A percentile compares a stretch with the other conserved stretches of the same genome.
These are phyloP conservation scores for Lasiosphaeris hirsuta DNA, from an alignment of 495 filamentous ascomycete genomes.

Conservation along the genomic window DNA sequence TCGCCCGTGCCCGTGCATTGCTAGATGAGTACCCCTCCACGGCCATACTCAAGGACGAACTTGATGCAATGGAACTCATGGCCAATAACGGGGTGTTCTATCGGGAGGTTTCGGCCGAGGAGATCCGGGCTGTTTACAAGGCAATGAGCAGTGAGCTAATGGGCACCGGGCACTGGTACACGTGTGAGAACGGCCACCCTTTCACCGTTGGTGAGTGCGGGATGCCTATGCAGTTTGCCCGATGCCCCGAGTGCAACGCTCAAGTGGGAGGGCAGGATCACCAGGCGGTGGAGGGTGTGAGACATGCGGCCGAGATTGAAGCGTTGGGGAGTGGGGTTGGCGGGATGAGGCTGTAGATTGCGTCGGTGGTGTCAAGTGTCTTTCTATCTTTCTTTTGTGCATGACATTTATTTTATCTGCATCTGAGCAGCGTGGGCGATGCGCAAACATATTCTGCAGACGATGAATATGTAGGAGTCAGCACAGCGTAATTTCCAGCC, in stretches of 20 bases:
- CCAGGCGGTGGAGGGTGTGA: conserved; percentile 41
- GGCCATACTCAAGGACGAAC: background rate
- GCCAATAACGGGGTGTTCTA: conserved; percentile 57
- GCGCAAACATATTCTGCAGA: too few relatives aligned
- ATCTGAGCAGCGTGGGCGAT: too few relatives aligned
- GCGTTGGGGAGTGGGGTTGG: background rate
- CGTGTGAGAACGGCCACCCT: conserved; percentile 33
- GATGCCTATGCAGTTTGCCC: conserved; percentile 58
- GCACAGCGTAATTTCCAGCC: too few relatives aligned
- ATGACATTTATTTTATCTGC: too few relatives aligned
- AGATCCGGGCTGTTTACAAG: conserved; percentile 27
- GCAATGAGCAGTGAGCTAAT: conserved; percentile 29
- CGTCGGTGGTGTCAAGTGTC: too few relatives aligned
- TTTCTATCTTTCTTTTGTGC: too few relatives aligned
- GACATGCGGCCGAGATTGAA: conserved; percentile 5
- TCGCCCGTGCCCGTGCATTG: conserved; percentile 1
- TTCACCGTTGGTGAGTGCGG: conserved; percentile 76
- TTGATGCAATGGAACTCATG: conserved; percentile 4
- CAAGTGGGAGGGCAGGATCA: conserved; percentile 60
- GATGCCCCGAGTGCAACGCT: conserved; percentile 64
- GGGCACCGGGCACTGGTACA: conserved; percentile 38
- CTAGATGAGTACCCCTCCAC: conserved; percentile 7
- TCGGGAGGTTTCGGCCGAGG: conserved; percentile 25
- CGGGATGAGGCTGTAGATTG: background rate
- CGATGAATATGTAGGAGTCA: too few relatives aligned